Evolutionary conservation across 1,139 yeast species (phyloP).

Genomic region (Saccharomyces hybrid): DNA sequence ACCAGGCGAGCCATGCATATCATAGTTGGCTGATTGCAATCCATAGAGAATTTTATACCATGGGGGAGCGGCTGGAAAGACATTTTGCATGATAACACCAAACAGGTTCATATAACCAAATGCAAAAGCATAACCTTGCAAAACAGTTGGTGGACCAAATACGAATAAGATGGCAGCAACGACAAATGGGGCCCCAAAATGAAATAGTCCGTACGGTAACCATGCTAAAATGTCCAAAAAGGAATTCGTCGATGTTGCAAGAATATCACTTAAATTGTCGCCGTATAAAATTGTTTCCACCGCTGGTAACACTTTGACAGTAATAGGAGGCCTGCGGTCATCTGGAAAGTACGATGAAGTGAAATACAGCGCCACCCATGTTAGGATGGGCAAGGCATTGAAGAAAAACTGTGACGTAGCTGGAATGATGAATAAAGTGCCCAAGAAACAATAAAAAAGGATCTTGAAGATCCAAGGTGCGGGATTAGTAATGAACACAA

Average conservation of each 20-base stretch:
- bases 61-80: conserved; percentile 96
- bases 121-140: conserved; percentile 85
- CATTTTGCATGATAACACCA: conserved; percentile 75
- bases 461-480: conserved; percentile 31
- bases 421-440: conserved; percentile 49
- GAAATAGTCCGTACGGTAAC: conserved; percentile 92
- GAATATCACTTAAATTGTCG: conserved; percentile 79
- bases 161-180: conserved; percentile 73
- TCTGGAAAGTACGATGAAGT: conserved; percentile 73
- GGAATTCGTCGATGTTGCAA: conserved; percentile 66
- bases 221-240: conserved; percentile 80
- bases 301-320: conserved; percentile 87
- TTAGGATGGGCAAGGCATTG: conserved; percentile 75
- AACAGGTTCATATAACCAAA: conserved; percentile 93
- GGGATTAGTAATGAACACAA: conserved; percentile 39
- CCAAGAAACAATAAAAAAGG: conserved; percentile 23
- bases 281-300: conserved; percentile 92
- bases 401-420: conserved; percentile 79
- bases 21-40: conserved; percentile 80
- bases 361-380: conserved; percentile 85
- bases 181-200: conserved; percentile 83
- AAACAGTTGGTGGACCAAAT: conserved; percentile 87
- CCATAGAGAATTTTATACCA: conserved; percentile 92
- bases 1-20: conserved; percentile 94
- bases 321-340: conserved; percentile 77